Percentiles rank a stretch among this genome's conserved stretches.
These are phyloP conservation scores for Coemansia umbellata DNA, from an alignment of 192 early-diverging fungal genomes.

Conservation along the genomic window DNA sequence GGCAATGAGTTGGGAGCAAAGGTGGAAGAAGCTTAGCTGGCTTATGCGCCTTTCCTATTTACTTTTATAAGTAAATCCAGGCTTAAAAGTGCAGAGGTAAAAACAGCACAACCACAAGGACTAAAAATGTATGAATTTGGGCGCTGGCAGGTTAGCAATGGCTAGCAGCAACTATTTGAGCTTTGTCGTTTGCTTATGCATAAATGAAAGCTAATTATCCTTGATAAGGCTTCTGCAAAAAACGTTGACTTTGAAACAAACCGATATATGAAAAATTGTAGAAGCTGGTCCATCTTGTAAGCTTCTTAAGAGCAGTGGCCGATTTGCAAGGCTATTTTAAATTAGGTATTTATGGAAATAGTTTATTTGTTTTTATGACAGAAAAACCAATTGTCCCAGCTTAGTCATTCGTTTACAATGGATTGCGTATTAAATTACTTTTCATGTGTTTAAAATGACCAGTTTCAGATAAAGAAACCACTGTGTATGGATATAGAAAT, in stretches of 20 bases:
- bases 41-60: neutral
- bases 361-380: no score
- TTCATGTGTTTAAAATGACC: no score
- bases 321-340: conserved; percentile 6
- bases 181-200: conserved; percentile 54
- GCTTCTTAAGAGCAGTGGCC: neutral
- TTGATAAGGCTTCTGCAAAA: conserved; percentile 66
- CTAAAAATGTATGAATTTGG: neutral
- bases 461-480: no score
- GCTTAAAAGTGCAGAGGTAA: neutral
- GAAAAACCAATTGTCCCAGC: no score
- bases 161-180: conserved; percentile 58
- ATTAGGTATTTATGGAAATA: conserved; percentile 8
- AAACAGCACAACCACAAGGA: neutral
- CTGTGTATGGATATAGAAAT: no score
- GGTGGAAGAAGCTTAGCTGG: neutral
- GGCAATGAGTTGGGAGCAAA: neutral
- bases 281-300: conserved; percentile 2
- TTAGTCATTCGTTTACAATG: no score
- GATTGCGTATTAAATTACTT: no score
- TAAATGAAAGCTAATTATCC: conserved; percentile 48
- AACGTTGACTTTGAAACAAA: conserved; percentile 42
- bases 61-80: neutral
- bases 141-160: conserved; percentile 12
- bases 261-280: neutral